These are phyloP conservation scores for Phalaenopsis equestris DNA, from an alignment of 106 monocot species.

Conservation along the genomic window DNA sequence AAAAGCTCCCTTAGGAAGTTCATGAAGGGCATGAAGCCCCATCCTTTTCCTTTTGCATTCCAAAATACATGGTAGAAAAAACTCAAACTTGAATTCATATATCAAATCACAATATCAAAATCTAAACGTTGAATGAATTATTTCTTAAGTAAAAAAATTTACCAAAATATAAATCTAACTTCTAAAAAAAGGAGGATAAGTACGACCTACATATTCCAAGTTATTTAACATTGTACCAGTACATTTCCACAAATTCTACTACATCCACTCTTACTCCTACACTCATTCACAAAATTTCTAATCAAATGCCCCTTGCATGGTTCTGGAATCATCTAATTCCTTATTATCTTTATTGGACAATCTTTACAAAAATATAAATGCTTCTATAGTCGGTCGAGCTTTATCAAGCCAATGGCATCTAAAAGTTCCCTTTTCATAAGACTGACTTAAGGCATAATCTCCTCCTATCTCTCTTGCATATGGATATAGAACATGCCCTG, in stretches of 20 bases:
- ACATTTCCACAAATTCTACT: conserved; percentile 70
- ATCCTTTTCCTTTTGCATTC: conserved; percentile 57
- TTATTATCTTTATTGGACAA: conserved; percentile 62
- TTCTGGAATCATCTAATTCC: conserved; percentile 30
- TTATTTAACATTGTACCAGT: conserved; percentile 76
- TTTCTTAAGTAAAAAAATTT: background rate
- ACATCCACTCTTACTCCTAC: conserved; percentile 93
- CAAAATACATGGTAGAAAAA: conserved; percentile 48
- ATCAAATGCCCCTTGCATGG: conserved; percentile 69
- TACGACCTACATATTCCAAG: conserved; percentile 52
- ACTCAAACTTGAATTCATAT: too few relatives aligned
- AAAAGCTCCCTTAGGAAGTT: conserved; percentile 72
- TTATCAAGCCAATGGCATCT: conserved; percentile 41
- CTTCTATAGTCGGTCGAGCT: conserved; percentile 26
- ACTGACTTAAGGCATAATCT: conserved; percentile 57
- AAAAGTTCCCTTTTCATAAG: conserved; percentile 48
- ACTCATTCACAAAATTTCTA: conserved; percentile 79
- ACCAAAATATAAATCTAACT: background rate
- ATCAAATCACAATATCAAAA: background rate
- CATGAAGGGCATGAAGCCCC: conserved; percentile 65
- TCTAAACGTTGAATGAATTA: background rate
- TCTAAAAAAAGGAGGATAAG: background rate
- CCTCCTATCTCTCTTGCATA: conserved; percentile 89
- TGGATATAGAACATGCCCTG: conserved; percentile 53
- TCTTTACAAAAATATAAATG: conserved; percentile 51